Evolutionary conservation across 768 basidiomycete genomes (phyloP), one percentile per base, ranked within the genome.

Genomic region (Hemileccinum impolitum): DNA sequence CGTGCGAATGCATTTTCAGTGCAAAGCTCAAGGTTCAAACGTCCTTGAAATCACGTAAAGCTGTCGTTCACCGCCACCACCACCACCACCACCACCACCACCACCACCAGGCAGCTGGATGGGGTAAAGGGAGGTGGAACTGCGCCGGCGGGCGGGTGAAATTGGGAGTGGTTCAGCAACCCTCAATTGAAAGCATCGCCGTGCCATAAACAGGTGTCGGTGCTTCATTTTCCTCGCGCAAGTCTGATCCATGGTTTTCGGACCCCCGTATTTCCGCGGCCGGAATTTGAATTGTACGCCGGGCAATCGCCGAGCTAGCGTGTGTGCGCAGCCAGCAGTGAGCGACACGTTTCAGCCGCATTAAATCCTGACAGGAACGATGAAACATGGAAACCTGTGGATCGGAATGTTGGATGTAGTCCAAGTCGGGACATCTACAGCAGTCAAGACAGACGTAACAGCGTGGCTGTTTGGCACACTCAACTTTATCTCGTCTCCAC

Each of bases 321-420:
- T 34, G 21, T 42, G 45, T 41, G 51, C 43, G 43, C 51, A 47
- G 35, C 23, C 53, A 50, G 21, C 49, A 35, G 36, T 39, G 53
- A 53, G 32, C 15, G 50, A 61, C 55, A 52, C 51, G 62, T 55
- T 66, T 64, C 53, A 59, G 35, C 56, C 62, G 56, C 56, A 59
- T 43, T 53, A 60, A 51, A 39, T 45, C 53, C 58, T 40, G 54
- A 55, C 45, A 51, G 39, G 28, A 47, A 47, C 31, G 39, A 37
- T 55, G 61, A 61, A 54, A 55, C 53, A 48, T 52, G 54, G 58
- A 56, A 58, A 55, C 61, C 17, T 51, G 46, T 50, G 50, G 51
- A 43, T 23, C 21, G 9, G n/a, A 32, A 26, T 26, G 25, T 30
- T 30, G 23, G 25, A 30, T 14, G 32, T 7, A 18, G 30, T n/a